Evolutionary conservation across 345 rosid species (phyloP).

Genomic region (Citrus inodora): DNA sequence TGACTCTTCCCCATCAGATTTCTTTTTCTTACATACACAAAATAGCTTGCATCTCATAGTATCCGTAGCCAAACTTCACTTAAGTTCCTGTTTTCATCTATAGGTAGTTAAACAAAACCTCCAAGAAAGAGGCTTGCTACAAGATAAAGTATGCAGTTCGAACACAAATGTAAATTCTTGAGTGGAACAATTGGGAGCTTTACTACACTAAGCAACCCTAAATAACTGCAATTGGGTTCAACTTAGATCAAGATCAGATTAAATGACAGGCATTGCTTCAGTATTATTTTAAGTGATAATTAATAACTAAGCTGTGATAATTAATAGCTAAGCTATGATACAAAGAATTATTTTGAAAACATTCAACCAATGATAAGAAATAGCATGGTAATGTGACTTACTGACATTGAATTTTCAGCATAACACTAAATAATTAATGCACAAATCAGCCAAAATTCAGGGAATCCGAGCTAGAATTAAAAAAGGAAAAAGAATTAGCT

Average conservation of each 20-base stretch:
- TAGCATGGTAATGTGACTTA: background rate
- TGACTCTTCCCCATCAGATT: background rate
- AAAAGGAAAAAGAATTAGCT: background rate
- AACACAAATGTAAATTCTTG: background rate
- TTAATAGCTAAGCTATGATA: background rate
- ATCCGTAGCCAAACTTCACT: background rate
- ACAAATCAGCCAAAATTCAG: background rate
- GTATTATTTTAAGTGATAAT: background rate
- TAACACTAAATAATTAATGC: background rate
- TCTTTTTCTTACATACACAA: background rate
- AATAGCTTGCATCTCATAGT: background rate
- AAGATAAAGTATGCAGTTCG: background rate
- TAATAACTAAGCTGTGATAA: background rate
- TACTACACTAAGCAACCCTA: background rate
- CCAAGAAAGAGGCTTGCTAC: too few relatives aligned
- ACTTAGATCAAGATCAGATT: background rate
- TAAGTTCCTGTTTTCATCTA: too few relatives aligned
- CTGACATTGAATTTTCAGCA: background rate
- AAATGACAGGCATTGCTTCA: background rate
- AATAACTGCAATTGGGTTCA: background rate
- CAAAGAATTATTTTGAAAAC: background rate
- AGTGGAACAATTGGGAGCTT: background rate
- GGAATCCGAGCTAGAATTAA: conserved; percentile 1
- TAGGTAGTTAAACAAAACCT: too few relatives aligned
- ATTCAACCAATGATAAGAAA: background rate